Base-by-base conservation (phyloP, 257 asterid species). In the Capsicum baccatum region DNA sequence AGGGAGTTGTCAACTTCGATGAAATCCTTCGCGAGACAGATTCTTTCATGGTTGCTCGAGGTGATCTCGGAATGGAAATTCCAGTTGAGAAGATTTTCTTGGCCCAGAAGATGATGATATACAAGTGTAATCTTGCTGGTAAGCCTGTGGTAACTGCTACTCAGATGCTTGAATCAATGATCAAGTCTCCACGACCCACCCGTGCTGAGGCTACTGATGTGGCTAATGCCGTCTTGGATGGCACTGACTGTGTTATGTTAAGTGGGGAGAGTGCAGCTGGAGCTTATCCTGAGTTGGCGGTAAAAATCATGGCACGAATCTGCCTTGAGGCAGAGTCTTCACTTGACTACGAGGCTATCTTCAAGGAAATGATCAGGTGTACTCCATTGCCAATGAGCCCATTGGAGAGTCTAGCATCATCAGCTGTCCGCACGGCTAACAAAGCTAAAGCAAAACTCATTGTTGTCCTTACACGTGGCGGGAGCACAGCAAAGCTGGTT, bases 231-330 rank as follows among this genome's bases (percentile, higher is more conserved):
- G 98, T 94, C 85, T 88, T 94, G 1, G 98, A 94, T 60, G 98
- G 98, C 68, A 93, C 98, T 0, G 98, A 94, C 44, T 94, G 98
- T 42, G 98, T 94, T 10, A 94, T 94, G 98, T 89, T 94, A 35
- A 93, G 97, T 58, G 98, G 98, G 59, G 98, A 94, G 87, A 93
- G 94, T 21, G 98, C 98, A 3, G 98, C 98, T 15, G 98, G 98
- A 33, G 92, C 98, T 7, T 94, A 93, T 64, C 98, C 98, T 0
- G 97, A 93, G 81, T 88, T 94, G 37, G 94, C 98, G 1, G 98
- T 94, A 26, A 89, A 88, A 85, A 91, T 89, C 79, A 94, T 94
- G 98, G 89, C 98, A 3, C 91, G 94, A 13, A 94, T 94, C 17
- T 94, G 98, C 85, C 59, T 93, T 0, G 98, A 94, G 74, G 98